Evolutionary conservation across 225 moss, liverwort and hornwort species (phyloP).

Genomic region (Marchantia paleacea): DNA sequence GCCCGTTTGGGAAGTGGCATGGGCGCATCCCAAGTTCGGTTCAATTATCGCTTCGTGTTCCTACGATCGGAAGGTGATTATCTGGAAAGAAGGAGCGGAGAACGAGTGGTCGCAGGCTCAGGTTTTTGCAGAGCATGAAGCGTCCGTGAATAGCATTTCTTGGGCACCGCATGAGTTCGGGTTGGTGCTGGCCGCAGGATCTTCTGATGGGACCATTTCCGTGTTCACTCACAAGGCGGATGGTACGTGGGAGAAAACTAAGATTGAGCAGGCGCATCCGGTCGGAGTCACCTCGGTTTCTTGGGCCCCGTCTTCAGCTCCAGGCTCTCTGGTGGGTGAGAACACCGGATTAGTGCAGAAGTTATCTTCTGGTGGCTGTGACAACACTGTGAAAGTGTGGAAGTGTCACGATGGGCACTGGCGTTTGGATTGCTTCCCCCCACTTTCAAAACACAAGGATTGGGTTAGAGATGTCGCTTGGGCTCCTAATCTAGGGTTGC

Average conservation of each 20-base stretch:
- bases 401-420: constrained; percentile 73
- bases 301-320: constrained; percentile 76
- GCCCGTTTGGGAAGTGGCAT: constrained; percentile 90
- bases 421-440: constrained; percentile 88
- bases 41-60: constrained; percentile 81
- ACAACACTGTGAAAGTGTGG: constrained; percentile 93
- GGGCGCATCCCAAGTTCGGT: constrained; percentile 90
- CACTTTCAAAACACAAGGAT: constrained; percentile 77
- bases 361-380: constrained; percentile 81
- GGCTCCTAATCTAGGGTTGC: constrained; percentile 92
- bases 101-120: constrained; percentile 82
- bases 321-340: constrained; percentile 74
- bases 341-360: constrained; percentile 66
- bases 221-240: constrained; percentile 67
- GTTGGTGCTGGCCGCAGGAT: constrained; percentile 74
- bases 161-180: constrained; percentile 93
- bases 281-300: constrained; percentile 90
- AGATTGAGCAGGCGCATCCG: constrained; percentile 90
- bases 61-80: constrained; percentile 66
- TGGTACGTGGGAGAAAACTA: constrained; percentile 71
- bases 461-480: constrained; percentile 97
- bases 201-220: constrained; percentile 89
- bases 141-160: constrained; percentile 85
- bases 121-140: constrained; percentile 79
- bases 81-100: constrained; percentile 73